Base-by-base conservation (phyloP, 345 rosid genomes). In the Salix caprea region DNA sequence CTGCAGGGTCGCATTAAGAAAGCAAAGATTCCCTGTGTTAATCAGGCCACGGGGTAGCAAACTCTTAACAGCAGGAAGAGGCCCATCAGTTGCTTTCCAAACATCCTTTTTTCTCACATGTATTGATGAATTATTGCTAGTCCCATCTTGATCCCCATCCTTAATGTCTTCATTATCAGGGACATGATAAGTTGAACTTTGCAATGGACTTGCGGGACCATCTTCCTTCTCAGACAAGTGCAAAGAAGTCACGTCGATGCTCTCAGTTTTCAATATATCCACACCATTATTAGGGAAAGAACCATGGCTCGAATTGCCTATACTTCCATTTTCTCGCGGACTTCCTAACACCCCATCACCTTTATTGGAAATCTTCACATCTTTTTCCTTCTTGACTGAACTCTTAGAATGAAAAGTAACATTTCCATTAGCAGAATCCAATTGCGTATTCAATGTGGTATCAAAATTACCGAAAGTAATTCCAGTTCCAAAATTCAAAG, bases 1-100 rank as follows among this genome's bases (percentile, higher is more conserved):
- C 81, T 96, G 99, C 71, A 96, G 78, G 62, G 99, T 91, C 11
- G 99, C 88, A 81, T 89, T 96, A 67, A 93, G 97, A 84, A 96
- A 96, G 80, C 99, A 96, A 78, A 90, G 72, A 82, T 96, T 96
- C 58, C 99, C 97, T 0, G 88, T 85, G 80, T 96, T 96, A 68
- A 92, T 88, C 70, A 96, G 87, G 73, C 99, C 99, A 72, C 92
- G 91, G 2, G 97, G 97, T 46, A 83, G 78, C 37, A 92, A 83
- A 80, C 78, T 80, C 69, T 72, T 88, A 71, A 74, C 70, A 62
- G 83, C 69, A 28, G 84, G 44, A 65, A 81, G 46, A 77, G 90
- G 69, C 68, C 82, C 91, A 58, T 79, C 68, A 32, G 80, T 50
- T 71, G 79, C 82, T 74, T 87, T 82, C 39, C 26, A 69, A 40